A percentile compares a stretch with the other conserved stretches of the same genome.
phyloP scores from a whole-genome alignment of 116 monocot genomes.

The Trichopus zeylanicus region DNA sequence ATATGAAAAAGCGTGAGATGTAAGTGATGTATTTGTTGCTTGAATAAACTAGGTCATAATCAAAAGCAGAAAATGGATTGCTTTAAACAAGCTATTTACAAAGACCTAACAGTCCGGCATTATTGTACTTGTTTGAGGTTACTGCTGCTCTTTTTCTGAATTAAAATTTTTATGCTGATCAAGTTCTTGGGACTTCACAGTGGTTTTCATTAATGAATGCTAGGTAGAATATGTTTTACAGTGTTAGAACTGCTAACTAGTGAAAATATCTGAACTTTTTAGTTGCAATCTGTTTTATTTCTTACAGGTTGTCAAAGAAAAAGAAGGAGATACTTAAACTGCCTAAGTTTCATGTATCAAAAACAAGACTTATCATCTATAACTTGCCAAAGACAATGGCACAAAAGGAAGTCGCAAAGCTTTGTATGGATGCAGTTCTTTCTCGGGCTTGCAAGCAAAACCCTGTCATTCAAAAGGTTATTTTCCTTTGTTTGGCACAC shows the following conservation, averaged over 20 bases:
- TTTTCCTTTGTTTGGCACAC: neutral
- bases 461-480: slow-evolving; percentile 70
- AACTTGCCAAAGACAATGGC: slow-evolving; percentile 88
- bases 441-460: slow-evolving; percentile 92
- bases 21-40: slow-evolving; percentile 15
- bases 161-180: neutral
- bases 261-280: too few species aligned
- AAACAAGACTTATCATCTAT: slow-evolving; percentile 81
- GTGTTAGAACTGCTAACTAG: too few species aligned
- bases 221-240: too few species aligned
- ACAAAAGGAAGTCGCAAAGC: slow-evolving; percentile 52
- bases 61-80: neutral
- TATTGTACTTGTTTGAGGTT: neutral
- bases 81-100: neutral
- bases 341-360: slow-evolving; percentile 89
- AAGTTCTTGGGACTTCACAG: too few species aligned
- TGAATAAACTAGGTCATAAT: too few species aligned
- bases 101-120: neutral
- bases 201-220: too few species aligned
- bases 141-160: too few species aligned
- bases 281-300: neutral
- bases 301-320: slow-evolving; percentile 56
- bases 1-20: slow-evolving; percentile 87
- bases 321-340: slow-evolving; percentile 66
- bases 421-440: slow-evolving; percentile 73